Percentiles rank a stretch among this genome's conserved stretches.
phyloP scores from a whole-genome alignment of 768 basidiomycete genomes.

The Sporobolomyces roseus region DNA sequence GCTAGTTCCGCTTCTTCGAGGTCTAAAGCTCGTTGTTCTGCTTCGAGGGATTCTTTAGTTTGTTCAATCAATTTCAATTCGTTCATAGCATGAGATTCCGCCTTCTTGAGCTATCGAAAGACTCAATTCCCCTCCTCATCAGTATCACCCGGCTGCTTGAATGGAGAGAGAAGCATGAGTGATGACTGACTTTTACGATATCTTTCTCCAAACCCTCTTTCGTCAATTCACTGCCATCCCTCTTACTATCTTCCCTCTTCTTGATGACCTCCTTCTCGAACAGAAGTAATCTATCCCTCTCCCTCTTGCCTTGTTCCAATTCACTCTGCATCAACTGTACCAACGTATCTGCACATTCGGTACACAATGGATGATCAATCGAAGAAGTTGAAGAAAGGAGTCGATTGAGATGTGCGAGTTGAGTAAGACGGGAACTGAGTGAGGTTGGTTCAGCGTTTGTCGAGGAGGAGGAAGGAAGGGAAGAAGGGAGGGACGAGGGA shows the following conservation, averaged over 20 bases:
- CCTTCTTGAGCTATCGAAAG: constrained; percentile 34
- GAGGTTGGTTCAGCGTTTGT: constrained; percentile 43
- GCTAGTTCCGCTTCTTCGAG: constrained; percentile 73
- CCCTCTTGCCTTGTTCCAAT: constrained; percentile 66
- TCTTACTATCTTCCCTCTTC: constrained; percentile 25
- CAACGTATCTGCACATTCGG: constrained; percentile 83
- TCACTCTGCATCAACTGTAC: constrained; percentile 70
- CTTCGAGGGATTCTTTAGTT: constrained; percentile 70
- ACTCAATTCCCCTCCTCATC: not conserved
- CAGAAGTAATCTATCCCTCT: constrained; percentile 67
- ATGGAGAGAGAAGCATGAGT: not conserved
- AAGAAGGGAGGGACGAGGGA: constrained; percentile 44
- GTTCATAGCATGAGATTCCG: constrained; percentile 53
- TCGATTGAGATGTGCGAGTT: constrained; percentile 44
- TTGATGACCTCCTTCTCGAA: constrained; percentile 51
- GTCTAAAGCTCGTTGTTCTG: constrained; percentile 67
- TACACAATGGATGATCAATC: constrained; percentile 67
- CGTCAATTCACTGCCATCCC: constrained; percentile 14
- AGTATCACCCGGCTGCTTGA: too few species aligned
- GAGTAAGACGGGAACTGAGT: constrained; percentile 30
- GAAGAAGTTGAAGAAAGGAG: constrained; percentile 48
- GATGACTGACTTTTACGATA: constrained; percentile 56
- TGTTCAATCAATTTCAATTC: constrained; percentile 71
- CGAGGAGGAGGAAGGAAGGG: constrained; percentile 56
- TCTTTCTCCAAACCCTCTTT: constrained; percentile 66